A percentile compares a stretch with the other conserved stretches of the same genome.
phyloP scores from a whole-genome alignment of 768 basidiomycete species.

The Pleurotus platypus region DNA sequence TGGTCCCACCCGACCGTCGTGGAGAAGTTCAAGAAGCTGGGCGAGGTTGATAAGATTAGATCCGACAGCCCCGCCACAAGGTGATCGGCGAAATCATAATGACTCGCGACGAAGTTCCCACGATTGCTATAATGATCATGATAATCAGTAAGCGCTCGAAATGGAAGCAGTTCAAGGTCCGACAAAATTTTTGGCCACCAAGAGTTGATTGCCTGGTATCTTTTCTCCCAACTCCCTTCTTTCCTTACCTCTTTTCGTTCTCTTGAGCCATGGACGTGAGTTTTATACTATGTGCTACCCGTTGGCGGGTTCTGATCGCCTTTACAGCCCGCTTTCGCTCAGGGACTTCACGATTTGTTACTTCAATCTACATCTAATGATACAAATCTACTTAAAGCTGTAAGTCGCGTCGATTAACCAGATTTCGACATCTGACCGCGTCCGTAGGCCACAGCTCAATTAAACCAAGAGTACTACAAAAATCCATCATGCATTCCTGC shows the following conservation, averaged over 20 bases:
- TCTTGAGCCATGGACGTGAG: constrained; percentile 48
- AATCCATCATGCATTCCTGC: constrained; percentile 87
- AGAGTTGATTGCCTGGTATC: constrained; percentile 16
- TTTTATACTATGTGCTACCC: constrained; percentile 4
- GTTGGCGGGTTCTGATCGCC: constrained; percentile 15
- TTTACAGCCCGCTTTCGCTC: constrained; percentile 65
- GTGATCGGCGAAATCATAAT: neutral
- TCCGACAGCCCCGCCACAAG: neutral
- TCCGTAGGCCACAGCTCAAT: constrained; percentile 78
- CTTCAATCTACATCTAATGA: constrained; percentile 85
- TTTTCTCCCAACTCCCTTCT: constrained; percentile 22
- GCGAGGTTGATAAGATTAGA: neutral
- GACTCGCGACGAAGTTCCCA: neutral
- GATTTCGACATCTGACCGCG: constrained; percentile 7
- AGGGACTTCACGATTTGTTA: constrained; percentile 82
- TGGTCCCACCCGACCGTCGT: too few species aligned
- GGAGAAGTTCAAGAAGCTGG: too few species aligned
- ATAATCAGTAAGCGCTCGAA: constrained; percentile 19
- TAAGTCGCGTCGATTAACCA: constrained; percentile 37
- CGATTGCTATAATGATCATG: constrained; percentile 6
- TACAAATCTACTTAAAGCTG: constrained; percentile 85
- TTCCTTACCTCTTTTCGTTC: constrained; percentile 21
- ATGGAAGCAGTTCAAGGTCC: constrained; percentile 44
- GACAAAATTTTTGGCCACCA: constrained; percentile 46
- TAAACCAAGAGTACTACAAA: constrained; percentile 94